Base-by-base conservation (phyloP, 352 stramenopile genomes). In the Phytophthora europaea region DNA sequence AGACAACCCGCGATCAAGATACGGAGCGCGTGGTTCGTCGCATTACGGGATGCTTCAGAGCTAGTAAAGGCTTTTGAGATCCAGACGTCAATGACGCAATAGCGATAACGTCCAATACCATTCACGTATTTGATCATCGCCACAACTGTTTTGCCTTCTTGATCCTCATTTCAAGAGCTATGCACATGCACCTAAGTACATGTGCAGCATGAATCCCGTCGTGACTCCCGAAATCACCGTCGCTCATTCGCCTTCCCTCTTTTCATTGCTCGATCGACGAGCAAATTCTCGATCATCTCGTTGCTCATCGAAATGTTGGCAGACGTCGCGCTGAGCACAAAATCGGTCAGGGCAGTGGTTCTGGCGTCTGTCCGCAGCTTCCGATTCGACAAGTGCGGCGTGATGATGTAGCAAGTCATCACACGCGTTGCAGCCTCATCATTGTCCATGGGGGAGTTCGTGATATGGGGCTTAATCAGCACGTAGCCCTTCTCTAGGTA, bases 401-500 rank as follows among this genome's bases (percentile, higher is more conserved):
- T 81, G 51, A 85, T 84, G 38, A 87, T 74, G 34, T 82, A 79
- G 61, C 78, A 85, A 55, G 77, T 87, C 63, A 84, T 75, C 43
- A 93, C 67, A 23, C 85, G 74, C 26, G 81, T 78, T 23, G 62
- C 78, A 34, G 75, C 47, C n/a, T 72, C 51, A 13, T 61, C 54
- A 47, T 57, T 47, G 40, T 55, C 34, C 61, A 65, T 33, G 9
- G 8, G 10, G 26, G 65, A 65, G 20, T 73, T 28, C 9, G 38
- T 58, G 23, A 57, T 65, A 22, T 81, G 67, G n/a, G 70, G 78
- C 59, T 80, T 81, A 26, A 91, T 75, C 51, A 91, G 43, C 54
- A 93, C 81, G 64, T 90, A 91, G 8, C 85, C 83, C 33, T 85
- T 81, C 36, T 93, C 82, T 2, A 76, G 60, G 58, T 88, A 91